phyloP scores from a whole-genome alignment of 805 yeast genomes.

The Sporopachydermia quercuum region DNA sequence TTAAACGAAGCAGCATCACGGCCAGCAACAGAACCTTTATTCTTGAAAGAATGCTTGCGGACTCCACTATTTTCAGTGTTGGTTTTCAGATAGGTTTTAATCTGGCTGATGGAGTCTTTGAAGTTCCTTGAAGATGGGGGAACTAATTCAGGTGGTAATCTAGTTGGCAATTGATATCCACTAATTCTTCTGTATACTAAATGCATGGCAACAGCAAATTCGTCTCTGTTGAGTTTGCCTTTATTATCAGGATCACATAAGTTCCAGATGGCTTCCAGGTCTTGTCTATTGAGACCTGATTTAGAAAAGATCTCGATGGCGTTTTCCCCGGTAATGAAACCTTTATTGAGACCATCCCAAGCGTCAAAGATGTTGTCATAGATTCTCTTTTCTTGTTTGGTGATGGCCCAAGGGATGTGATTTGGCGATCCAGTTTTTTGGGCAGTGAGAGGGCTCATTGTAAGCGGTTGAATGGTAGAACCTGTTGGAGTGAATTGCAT shows the following conservation, averaged over 20 bases:
- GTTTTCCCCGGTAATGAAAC: conserved; percentile 61
- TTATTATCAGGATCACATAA: conserved; percentile 70
- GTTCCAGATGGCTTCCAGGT: conserved; percentile 84
- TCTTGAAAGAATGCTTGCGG: not conserved
- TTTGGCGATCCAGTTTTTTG: conserved; percentile 29
- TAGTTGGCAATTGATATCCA: conserved; percentile 71
- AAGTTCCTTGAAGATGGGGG: conserved; percentile 76
- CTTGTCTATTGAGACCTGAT: conserved; percentile 75
- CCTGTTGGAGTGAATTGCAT: conserved; percentile 19
- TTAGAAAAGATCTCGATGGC: conserved; percentile 83
- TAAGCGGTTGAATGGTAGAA: conserved; percentile 13
- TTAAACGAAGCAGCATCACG: conserved; percentile 44
- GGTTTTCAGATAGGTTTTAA: conserved; percentile 48
- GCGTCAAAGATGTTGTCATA: conserved; percentile 80
- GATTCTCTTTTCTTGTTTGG: conserved; percentile 73
- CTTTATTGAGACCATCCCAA: conserved; percentile 60
- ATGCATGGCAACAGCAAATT: conserved; percentile 96
- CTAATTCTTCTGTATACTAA: conserved; percentile 79
- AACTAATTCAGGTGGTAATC: conserved; percentile 75
- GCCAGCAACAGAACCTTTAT: not conserved
- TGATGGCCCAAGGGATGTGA: conserved; percentile 58
- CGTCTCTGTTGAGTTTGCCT: conserved; percentile 77
- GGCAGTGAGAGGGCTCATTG: conserved; percentile 19
- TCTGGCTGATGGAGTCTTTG: conserved; percentile 51
- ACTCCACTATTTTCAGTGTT: conserved; percentile 17